phyloP scores from a whole-genome alignment of 1,139 yeast genomes.

The Saccharomyces pastorianus region DNA sequence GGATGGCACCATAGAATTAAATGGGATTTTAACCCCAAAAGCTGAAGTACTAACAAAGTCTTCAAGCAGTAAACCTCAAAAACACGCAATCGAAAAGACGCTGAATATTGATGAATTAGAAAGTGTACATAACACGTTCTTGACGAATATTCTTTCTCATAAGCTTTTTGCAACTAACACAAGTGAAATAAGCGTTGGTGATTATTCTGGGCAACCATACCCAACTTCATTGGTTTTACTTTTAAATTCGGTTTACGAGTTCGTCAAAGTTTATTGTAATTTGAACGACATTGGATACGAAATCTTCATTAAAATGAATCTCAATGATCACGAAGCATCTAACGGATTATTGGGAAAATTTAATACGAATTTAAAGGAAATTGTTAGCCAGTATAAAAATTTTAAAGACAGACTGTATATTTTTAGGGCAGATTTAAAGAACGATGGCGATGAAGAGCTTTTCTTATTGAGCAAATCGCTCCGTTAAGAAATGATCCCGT shows the following conservation, averaged over 20 bases:
- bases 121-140: slow-evolving; percentile 19
- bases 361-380: slow-evolving; percentile 13
- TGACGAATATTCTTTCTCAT: slow-evolving; percentile 19
- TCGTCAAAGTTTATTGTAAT: slow-evolving; percentile 16
- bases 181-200: slow-evolving; percentile 12
- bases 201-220: slow-evolving; percentile 22
- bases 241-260: slow-evolving; percentile 20
- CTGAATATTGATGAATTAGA: slow-evolving; percentile 26
- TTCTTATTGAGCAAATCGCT: slow-evolving; percentile 20
- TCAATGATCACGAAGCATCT: slow-evolving; percentile 16
- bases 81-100: background rate
- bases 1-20: slow-evolving; percentile 2
- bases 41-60: slow-evolving; percentile 1
- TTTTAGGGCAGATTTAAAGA: slow-evolving; percentile 23
- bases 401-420: slow-evolving; percentile 16
- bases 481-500: slow-evolving; percentile 12
- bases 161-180: slow-evolving; percentile 21
- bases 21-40: slow-evolving; percentile 20
- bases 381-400: slow-evolving; percentile 17
- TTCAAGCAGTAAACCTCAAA: background rate
- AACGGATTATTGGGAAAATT: slow-evolving; percentile 14
- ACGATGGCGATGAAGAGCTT: slow-evolving; percentile 25
- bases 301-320: slow-evolving; percentile 23
- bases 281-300: slow-evolving; percentile 26
- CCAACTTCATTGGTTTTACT: slow-evolving; percentile 23